Percentiles rank a stretch among this genome's conserved stretches.
These are phyloP conservation scores for Apostasia shenzhenica DNA, from an alignment of 106 monocot genomes.

Conservation along the genomic window DNA sequence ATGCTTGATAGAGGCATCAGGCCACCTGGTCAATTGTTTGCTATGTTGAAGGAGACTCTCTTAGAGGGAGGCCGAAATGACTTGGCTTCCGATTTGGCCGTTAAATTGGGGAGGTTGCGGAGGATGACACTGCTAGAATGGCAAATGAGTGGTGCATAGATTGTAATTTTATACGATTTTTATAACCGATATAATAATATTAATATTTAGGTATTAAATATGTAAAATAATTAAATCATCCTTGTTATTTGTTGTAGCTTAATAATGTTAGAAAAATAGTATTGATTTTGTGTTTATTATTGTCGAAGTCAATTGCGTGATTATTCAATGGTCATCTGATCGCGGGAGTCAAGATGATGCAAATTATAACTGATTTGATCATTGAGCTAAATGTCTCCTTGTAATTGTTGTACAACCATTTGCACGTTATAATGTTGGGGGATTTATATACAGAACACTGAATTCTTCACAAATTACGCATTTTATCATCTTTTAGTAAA, in stretches of 20 bases:
- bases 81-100: conserved; percentile 41
- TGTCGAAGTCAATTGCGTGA: background rate
- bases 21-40: conserved; percentile 65
- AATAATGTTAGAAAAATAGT: no score
- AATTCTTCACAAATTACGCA: no score
- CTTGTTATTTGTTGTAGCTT: no score
- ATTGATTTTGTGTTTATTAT: no score
- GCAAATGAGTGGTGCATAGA: background rate
- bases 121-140: conserved; percentile 28
- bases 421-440: no score
- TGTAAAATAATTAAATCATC: no score
- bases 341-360: background rate
- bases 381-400: background rate
- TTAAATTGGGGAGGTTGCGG: conserved; percentile 56
- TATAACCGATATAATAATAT: no score
- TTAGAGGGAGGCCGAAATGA: conserved; percentile 51
- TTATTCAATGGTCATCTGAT: background rate
- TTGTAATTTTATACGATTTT: no score
- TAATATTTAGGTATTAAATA: no score
- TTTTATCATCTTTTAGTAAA: no score
- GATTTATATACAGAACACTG: no score
- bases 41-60: conserved; percentile 61
- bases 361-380: background rate
- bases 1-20: conserved; percentile 82
- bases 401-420: no score